These are phyloP conservation scores for Globisporangium splendens DNA, from an alignment of 352 stramenopile species.

Conservation along the genomic window DNA sequence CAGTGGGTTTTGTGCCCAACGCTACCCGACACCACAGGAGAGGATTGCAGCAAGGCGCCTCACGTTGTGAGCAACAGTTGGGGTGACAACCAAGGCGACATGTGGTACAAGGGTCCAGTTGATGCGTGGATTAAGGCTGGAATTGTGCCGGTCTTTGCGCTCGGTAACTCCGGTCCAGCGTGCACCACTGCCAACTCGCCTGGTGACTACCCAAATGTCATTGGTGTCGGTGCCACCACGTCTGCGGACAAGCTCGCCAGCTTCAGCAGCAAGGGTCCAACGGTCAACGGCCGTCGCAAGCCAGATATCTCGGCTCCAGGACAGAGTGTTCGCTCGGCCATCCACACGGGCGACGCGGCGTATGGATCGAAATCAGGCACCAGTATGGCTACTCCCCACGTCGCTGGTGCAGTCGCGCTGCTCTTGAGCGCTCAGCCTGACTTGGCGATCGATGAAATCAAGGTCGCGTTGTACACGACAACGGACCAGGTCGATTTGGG, in stretches of 20 bases:
- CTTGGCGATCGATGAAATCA: slow-evolving; percentile 12
- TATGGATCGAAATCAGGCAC: slow-evolving; percentile 5
- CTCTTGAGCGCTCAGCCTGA: slow-evolving; percentile 16
- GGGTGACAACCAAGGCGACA: neutral
- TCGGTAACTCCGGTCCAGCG: neutral
- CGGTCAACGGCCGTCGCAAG: neutral
- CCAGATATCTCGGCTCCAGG: slow-evolving; percentile 10
- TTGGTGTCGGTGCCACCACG: slow-evolving; percentile 19
- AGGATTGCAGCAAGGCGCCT: neutral
- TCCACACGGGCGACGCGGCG: neutral
- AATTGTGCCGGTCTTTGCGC: neutral
- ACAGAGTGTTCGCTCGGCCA: slow-evolving; percentile 8
- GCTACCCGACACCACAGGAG: neutral
- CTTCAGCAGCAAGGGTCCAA: slow-evolving; percentile 7
- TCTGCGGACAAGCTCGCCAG: slow-evolving; percentile 7
- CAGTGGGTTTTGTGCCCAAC: neutral
- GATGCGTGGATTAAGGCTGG: neutral
- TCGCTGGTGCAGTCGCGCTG: slow-evolving; percentile 17
- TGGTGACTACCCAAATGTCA: slow-evolving; percentile 21
- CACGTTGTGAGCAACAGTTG: neutral
- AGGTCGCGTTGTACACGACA: neutral
- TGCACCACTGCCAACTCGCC: slow-evolving; percentile 2
- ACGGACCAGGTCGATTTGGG: slow-evolving; percentile 3
- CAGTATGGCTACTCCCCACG: slow-evolving; percentile 23
- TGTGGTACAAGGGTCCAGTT: neutral